Conservation (phyloP, 2,329 filamentous ascomycete genomes). For the Pseudocercospora pini-densiflorae region DNA sequence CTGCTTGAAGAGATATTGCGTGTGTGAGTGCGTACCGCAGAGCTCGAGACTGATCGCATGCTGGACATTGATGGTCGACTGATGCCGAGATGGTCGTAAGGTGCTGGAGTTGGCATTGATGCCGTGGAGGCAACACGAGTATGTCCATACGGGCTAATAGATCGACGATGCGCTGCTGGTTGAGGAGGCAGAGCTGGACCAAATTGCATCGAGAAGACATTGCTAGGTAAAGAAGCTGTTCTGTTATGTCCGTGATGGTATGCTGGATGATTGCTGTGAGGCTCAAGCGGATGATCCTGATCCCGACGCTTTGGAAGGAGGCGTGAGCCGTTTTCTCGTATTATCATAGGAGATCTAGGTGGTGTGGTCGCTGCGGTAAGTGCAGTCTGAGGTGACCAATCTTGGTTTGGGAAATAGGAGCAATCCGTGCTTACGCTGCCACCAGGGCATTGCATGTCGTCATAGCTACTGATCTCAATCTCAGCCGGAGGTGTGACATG, state of each 20-base stretch:
- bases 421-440: slow-evolving; percentile 39
- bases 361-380: slow-evolving; percentile 39
- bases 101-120: slow-evolving; percentile 24
- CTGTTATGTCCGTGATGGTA: slow-evolving; percentile 30
- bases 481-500: slow-evolving; percentile 51
- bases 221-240: slow-evolving; percentile 37
- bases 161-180: slow-evolving; percentile 29
- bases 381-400: slow-evolving; percentile 39
- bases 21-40: slow-evolving; percentile 35
- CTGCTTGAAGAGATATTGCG: slow-evolving; percentile 39
- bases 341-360: slow-evolving; percentile 35
- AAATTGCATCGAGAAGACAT: slow-evolving; percentile 34
- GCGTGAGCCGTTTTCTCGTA: slow-evolving; percentile 36
- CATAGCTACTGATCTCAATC: slow-evolving; percentile 34
- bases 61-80: slow-evolving; percentile 34
- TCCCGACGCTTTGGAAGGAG: slow-evolving; percentile 36
- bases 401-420: slow-evolving; percentile 31
- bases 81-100: slow-evolving; percentile 26
- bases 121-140: slow-evolving; percentile 19
- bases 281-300: slow-evolving; percentile 37
- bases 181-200: slow-evolving; percentile 28
- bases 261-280: slow-evolving; percentile 11
- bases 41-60: slow-evolving; percentile 35
- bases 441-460: slow-evolving; percentile 35
- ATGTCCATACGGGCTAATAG: slow-evolving; percentile 32